Evolutionary conservation across 768 basidiomycete genomes (phyloP).

Genomic region (Leccinum incarnatum): DNA sequence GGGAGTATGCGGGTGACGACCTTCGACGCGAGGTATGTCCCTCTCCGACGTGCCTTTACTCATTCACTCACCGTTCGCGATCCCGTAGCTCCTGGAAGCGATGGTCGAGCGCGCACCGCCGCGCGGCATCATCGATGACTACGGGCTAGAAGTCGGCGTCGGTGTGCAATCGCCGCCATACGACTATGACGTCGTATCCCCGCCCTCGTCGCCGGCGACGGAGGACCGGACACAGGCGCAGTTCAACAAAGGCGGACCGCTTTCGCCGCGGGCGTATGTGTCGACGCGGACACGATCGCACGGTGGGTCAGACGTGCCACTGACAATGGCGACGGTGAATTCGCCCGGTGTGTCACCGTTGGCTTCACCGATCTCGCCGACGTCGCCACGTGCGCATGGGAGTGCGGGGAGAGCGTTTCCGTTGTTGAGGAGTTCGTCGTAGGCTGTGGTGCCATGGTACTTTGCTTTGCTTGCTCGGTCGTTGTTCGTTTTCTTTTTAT

Average conservation of each 20-base stretch:
- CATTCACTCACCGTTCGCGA: background rate
- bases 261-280: slow-evolving; percentile 57
- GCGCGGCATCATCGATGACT: slow-evolving; percentile 65
- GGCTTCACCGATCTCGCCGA: slow-evolving; percentile 8
- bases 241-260: slow-evolving; percentile 9
- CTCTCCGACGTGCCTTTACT: background rate
- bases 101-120: slow-evolving; percentile 85
- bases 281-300: slow-evolving; percentile 47
- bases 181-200: slow-evolving; percentile 11
- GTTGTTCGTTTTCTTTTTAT: background rate
- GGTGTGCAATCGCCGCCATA: background rate
- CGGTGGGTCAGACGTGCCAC: background rate
- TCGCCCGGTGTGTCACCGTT: slow-evolving; percentile 29
- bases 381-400: slow-evolving; percentile 7
- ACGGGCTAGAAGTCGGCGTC: slow-evolving; percentile 38
- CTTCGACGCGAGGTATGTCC: slow-evolving; percentile 68
- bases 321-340: background rate
- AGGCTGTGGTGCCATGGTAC: background rate
- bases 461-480: too few species aligned
- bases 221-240: slow-evolving; percentile 33
- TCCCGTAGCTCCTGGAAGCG: slow-evolving; percentile 71
- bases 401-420: slow-evolving; percentile 8
- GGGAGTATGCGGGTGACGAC: slow-evolving; percentile 86
- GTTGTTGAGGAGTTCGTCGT: slow-evolving; percentile 1
- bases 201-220: slow-evolving; percentile 14